phyloP scores from a whole-genome alignment of 768 basidiomycete genomes.

The Auriculariales sp. region DNA sequence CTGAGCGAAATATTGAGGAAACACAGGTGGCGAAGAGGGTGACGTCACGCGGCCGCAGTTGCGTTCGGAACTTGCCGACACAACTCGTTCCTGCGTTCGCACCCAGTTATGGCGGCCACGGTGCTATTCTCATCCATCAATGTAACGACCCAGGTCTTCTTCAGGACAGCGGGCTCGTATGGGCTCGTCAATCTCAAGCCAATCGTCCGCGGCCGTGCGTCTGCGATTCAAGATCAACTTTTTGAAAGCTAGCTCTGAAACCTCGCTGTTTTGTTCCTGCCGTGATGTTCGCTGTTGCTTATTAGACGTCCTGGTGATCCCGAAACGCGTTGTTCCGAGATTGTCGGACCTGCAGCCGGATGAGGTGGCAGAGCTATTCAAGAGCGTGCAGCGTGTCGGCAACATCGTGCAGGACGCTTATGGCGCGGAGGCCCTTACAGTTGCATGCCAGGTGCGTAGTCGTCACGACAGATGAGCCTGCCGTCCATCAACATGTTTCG shows the following conservation, averaged over 20 bases:
- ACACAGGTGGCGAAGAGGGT: no score
- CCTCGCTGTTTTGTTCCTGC: not conserved
- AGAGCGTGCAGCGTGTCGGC: constrained; percentile 65
- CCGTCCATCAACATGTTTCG: not conserved
- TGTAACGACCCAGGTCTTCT: constrained; percentile 64
- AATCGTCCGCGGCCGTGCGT: constrained; percentile 85
- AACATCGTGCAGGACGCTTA: constrained; percentile 69
- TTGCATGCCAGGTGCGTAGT: constrained; percentile 68
- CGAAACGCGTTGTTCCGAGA: constrained; percentile 33
- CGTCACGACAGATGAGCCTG: not conserved
- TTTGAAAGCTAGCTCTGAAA: no score
- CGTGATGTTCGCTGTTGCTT: not conserved
- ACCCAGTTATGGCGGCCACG: not conserved
- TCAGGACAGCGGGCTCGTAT: constrained; percentile 49
- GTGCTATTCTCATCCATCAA: constrained; percentile 69
- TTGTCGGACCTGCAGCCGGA: constrained; percentile 29
- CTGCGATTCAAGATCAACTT: no score
- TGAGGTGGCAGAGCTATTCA: constrained; percentile 73
- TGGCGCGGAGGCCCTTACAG: constrained; percentile 66
- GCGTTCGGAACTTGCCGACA: no score
- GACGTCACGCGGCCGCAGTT: no score
- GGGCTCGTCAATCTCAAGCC: constrained; percentile 94
- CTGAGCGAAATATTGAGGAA: no score
- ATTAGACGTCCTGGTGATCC: constrained; percentile 47
- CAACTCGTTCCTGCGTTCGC: not conserved